Base-by-base conservation (phyloP, 148 eudicot species). In the Spergularia marina region DNA sequence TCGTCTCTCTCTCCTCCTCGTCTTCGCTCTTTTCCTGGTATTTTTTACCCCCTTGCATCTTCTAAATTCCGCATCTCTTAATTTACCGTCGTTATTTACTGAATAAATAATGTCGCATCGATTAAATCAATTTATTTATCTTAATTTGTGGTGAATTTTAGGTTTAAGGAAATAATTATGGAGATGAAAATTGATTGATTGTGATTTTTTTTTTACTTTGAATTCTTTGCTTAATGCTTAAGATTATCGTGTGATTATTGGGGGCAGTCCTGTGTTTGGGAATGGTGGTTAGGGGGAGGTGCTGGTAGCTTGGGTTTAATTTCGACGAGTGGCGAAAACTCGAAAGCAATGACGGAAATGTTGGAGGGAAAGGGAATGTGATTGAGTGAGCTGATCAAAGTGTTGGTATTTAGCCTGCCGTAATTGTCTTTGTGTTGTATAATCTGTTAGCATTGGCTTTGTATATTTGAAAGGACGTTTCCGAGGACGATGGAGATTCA, bases 1-100 rank as follows among this genome's bases (percentile, higher is more conserved):
- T 20, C 65, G 17, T 64, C 60, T 80, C n/a, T 75, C 75, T 12
- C 39, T 51, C 47, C 18, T 75, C 67, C 41, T 80, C 53, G 14
- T 71, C 56, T 54, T 70, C 61, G 10, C 56, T 71, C 79, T 80
- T 58, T 56, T 75, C n/a, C 40, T 75, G 67, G 82, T 80, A 76
- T 74, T 9, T n/a, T 75, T 15, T 12, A 20, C 34, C 12, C 53
- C 53, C 12, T 67, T 12, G 18, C 54, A 20, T 25, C 67, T 16
- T 53, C 15, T 52, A 39, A 51, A 73, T 59, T 79, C 21, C 12
- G 36, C 60, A 1, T 54, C 21, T 71, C 52, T n/a, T 13, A 7
- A 18, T 76, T 10, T 10, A 11, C 11, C n/a, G 36, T 16, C 20
- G 12, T 64, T 55, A 40, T 58, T 17, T 36, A 4, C 57, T 52